phyloP scores from a whole-genome alignment of 1,284 basidiomycete species.

The Agaricales sp. region DNA sequence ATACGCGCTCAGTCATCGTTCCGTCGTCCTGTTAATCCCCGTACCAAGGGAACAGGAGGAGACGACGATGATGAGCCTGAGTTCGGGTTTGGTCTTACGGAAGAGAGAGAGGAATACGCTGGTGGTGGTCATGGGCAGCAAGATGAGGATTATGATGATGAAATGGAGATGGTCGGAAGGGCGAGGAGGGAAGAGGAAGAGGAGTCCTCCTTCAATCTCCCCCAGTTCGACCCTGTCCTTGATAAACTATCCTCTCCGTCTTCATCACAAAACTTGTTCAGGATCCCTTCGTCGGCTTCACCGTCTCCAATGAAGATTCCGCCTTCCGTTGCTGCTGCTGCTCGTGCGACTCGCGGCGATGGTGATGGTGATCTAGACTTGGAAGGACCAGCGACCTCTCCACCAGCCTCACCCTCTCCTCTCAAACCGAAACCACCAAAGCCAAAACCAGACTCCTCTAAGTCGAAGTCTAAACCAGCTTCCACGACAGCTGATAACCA shows the following conservation, averaged over 20 bases:
- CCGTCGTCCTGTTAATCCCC: neutral
- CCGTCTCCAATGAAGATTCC: slow-evolving; percentile 36
- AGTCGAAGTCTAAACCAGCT: slow-evolving; percentile 36
- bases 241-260: neutral
- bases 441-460: slow-evolving; percentile 1
- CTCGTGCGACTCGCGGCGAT: neutral
- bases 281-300: slow-evolving; percentile 50
- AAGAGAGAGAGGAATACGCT: too few relatives aligned
- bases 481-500: slow-evolving; percentile 8
- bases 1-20: neutral
- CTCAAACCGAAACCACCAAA: slow-evolving; percentile 2
- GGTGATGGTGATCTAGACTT: too few relatives aligned
- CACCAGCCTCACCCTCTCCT: neutral
- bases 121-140: too few relatives aligned
- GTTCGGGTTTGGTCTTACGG: too few relatives aligned
- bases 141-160: too few relatives aligned
- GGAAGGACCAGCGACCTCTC: too few relatives aligned
- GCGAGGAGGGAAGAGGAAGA: neutral
- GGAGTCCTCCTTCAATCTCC: slow-evolving; percentile 5
- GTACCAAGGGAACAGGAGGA: neutral
- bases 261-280: slow-evolving; percentile 12
- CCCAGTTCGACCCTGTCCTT: neutral
- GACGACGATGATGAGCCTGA: neutral
- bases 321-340: neutral
- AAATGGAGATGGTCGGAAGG: too few relatives aligned